A percentile compares a stretch with the other conserved stretches of the same genome.
Conservation (phyloP, 192 early-diverging fungal genomes). For the Blastocladiella britannica region DNA sequence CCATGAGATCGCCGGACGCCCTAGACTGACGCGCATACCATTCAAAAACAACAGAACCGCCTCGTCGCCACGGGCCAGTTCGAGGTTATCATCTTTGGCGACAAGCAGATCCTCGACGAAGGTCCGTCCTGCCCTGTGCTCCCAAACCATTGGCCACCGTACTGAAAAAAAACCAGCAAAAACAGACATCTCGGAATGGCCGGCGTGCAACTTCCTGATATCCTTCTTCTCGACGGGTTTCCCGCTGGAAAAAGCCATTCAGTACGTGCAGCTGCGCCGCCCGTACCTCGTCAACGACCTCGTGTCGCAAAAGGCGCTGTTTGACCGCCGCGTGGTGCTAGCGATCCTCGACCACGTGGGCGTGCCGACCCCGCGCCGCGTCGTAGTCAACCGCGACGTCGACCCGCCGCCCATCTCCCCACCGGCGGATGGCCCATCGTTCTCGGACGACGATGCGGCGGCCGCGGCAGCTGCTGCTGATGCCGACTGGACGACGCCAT, state of each 20-base stretch:
- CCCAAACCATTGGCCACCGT: too few relatives aligned
- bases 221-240: constrained; percentile 90
- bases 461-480: too few relatives aligned
- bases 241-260: constrained; percentile 77
- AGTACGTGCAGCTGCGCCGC: constrained; percentile 58
- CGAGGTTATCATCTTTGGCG: constrained; percentile 76
- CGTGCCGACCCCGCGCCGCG: constrained; percentile 59
- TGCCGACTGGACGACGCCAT: too few relatives aligned
- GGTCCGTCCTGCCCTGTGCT: constrained; percentile 27
- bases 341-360: constrained; percentile 53
- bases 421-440: too few relatives aligned
- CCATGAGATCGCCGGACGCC: too few relatives aligned
- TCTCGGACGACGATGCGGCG: constrained; percentile 30
- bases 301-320: constrained; percentile 62
- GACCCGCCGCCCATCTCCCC: too few relatives aligned
- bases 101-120: constrained; percentile 93
- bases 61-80: constrained; percentile 45
- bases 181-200: constrained; percentile 66
- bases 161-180: constrained; percentile 1
- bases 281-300: constrained; percentile 88
- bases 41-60: constrained; percentile 13
- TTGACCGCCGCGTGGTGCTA: constrained; percentile 77
- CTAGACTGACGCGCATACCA: not conserved
- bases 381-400: constrained; percentile 50
- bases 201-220: constrained; percentile 83